These are phyloP conservation scores for Pharnaceum exiguum DNA, from an alignment of 148 eudicot genomes.

Conservation along the genomic window DNA sequence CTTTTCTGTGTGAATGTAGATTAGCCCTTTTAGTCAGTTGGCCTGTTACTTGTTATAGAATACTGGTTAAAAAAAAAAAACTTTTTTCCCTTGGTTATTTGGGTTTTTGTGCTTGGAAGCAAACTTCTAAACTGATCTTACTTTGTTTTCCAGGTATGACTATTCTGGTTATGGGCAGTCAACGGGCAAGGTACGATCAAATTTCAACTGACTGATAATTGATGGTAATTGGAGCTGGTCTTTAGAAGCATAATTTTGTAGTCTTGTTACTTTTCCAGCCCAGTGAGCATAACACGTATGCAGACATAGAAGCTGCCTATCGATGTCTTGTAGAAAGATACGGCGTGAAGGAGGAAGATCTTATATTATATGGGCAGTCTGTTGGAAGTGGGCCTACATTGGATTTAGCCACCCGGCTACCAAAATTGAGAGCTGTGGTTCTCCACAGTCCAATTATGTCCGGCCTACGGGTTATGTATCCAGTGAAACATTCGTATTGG, in stretches of 20 bases:
- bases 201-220: not conserved
- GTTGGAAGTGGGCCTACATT: constrained; percentile 95
- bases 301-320: constrained; percentile 92
- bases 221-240: not conserved
- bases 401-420: constrained; percentile 75
- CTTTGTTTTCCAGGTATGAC: constrained; percentile 64
- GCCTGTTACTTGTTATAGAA: not conserved
- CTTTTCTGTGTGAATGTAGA: not conserved
- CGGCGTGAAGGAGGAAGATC: constrained; percentile 83
- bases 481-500: constrained; percentile 87
- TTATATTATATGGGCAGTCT: constrained; percentile 89
- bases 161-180: constrained; percentile 95
- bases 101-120: not conserved
- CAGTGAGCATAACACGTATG: constrained; percentile 86
- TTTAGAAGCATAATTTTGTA: not conserved
- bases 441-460: constrained; percentile 93
- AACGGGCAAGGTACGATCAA: constrained; percentile 62
- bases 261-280: constrained; percentile 45
- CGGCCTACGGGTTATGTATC: constrained; percentile 90
- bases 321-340: constrained; percentile 76
- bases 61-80: too few relatives aligned
- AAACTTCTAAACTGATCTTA: constrained; percentile 3
- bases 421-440: constrained; percentile 78
- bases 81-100: not conserved
- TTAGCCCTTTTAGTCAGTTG: not conserved